Conservation (phyloP, 768 basidiomycete species). For the Lyophyllum decastes region DNA sequence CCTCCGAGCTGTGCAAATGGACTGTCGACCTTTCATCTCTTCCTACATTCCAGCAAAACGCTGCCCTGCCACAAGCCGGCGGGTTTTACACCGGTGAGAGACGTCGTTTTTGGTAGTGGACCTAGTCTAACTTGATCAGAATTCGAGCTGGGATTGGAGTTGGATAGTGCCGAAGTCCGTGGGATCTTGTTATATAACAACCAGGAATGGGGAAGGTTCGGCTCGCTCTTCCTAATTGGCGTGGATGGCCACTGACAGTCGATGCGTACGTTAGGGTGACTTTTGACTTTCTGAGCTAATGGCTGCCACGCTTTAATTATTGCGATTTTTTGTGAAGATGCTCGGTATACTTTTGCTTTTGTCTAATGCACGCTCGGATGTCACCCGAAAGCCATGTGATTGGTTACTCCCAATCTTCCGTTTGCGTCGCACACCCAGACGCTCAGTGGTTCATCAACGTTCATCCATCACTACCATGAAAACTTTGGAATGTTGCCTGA, state of each 20-base stretch:
- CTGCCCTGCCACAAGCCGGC: conserved; percentile 48
- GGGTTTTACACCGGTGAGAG: conserved; percentile 80
- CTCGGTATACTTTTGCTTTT: conserved; percentile 9
- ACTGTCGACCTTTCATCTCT: conserved; percentile 80
- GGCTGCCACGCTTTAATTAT: not conserved
- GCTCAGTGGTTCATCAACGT: no score
- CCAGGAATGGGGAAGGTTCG: conserved; percentile 80
- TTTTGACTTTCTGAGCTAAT: conserved; percentile 47
- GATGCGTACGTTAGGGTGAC: conserved; percentile 36
- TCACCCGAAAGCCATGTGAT: conserved; percentile 18
- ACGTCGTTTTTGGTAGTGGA: not conserved
- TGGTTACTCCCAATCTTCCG: conserved; percentile 19
- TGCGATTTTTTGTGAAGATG: conserved; percentile 7
- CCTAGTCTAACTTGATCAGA: conserved; percentile 41
- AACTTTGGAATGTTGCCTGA: conserved; percentile 2
- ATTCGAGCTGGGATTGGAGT: conserved; percentile 81
- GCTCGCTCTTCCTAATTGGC: conserved; percentile 34
- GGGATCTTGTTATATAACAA: conserved; percentile 75
- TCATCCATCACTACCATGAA: conserved; percentile 10
- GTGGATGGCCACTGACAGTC: conserved; percentile 12
- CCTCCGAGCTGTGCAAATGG: conserved; percentile 80
- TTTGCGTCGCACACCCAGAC: conserved; percentile 20
- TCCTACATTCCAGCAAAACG: conserved; percentile 77
- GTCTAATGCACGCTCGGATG: conserved; percentile 4
- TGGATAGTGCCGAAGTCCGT: conserved; percentile 86